Evolutionary conservation across 768 basidiomycete genomes (phyloP).

Genomic region (Tulasnella sp.): DNA sequence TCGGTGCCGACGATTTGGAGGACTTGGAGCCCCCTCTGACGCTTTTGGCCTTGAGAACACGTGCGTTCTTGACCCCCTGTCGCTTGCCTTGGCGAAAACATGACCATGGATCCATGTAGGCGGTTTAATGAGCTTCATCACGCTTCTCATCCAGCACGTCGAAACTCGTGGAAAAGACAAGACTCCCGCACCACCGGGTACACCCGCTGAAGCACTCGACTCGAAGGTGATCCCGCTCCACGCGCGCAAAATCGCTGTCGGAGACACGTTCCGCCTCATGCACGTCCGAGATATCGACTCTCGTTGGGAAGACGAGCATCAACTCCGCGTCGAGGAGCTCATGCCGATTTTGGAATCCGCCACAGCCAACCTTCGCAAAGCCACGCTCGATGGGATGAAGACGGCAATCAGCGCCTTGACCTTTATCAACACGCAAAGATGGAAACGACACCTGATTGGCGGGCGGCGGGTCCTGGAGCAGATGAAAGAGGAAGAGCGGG

Average conservation of each 20-base stretch:
- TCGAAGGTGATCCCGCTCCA: background rate
- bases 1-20: constrained; percentile 32
- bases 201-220: constrained; percentile 15
- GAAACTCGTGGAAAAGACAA: background rate
- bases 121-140: constrained; percentile 32
- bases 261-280: constrained; percentile 35
- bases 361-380: constrained; percentile 33
- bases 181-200: constrained; percentile 4
- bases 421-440: constrained; percentile 34
- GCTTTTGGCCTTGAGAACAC: constrained; percentile 33
- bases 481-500: constrained; percentile 23
- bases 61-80: constrained; percentile 27
- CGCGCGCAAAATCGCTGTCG: constrained; percentile 12
- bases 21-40: constrained; percentile 34
- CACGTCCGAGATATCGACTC: constrained; percentile 30
- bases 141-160: constrained; percentile 26
- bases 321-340: constrained; percentile 32
- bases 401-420: constrained; percentile 28
- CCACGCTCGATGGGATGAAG: constrained; percentile 28
- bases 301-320: constrained; percentile 29
- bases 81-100: background rate
- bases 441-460: constrained; percentile 23
- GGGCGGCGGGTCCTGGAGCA: constrained; percentile 5
- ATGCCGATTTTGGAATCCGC: constrained; percentile 33
- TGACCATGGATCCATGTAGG: constrained; percentile 25